Evolutionary conservation across 495 filamentous ascomycete genomes (phyloP).

Genomic region (Bryoglossum gracile): DNA sequence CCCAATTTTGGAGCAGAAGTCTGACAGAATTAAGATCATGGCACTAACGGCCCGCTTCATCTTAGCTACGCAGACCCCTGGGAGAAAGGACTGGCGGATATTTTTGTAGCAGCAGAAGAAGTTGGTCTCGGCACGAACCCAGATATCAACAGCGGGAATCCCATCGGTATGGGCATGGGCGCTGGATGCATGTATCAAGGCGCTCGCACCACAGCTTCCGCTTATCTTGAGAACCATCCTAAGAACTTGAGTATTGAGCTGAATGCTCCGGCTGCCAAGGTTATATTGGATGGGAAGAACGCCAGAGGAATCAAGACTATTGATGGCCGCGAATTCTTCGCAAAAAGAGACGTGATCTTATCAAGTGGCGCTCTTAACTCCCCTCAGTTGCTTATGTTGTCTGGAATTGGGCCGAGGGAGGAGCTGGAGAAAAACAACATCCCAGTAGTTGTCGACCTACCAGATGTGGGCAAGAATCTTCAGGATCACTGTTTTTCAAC

Average conservation of each 20-base stretch:
- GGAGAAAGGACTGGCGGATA: slow-evolving; percentile 41
- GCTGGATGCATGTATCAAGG: slow-evolving; percentile 43
- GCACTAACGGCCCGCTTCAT: slow-evolving; percentile 38
- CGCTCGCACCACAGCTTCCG: slow-evolving; percentile 42
- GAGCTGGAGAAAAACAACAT: slow-evolving; percentile 49
- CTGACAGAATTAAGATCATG: slow-evolving; percentile 36
- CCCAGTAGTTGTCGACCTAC: slow-evolving; percentile 38
- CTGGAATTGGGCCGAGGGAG: slow-evolving; percentile 50
- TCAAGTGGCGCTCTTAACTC: slow-evolving; percentile 49
- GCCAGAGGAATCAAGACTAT: slow-evolving; percentile 40
- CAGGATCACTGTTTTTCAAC: slow-evolving; percentile 29
- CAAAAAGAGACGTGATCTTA: slow-evolving; percentile 51
- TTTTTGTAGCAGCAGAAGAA: slow-evolving; percentile 38
- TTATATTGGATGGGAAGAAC: slow-evolving; percentile 45
- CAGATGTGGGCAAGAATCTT: slow-evolving; percentile 50
- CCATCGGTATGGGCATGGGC: slow-evolving; percentile 45
- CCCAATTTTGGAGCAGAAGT: too few species aligned
- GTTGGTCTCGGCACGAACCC: slow-evolving; percentile 41
- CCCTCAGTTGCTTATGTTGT: slow-evolving; percentile 57
- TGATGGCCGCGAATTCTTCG: slow-evolving; percentile 33
- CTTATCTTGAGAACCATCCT: slow-evolving; percentile 37
- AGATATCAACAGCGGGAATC: slow-evolving; percentile 56
- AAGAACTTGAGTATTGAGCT: slow-evolving; percentile 47
- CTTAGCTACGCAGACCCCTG: slow-evolving; percentile 41
- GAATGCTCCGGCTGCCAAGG: slow-evolving; percentile 38